Evolutionary conservation across 768 basidiomycete species (phyloP), one percentile per base, ranked within the genome.

Genomic region (Russula sp.): DNA sequence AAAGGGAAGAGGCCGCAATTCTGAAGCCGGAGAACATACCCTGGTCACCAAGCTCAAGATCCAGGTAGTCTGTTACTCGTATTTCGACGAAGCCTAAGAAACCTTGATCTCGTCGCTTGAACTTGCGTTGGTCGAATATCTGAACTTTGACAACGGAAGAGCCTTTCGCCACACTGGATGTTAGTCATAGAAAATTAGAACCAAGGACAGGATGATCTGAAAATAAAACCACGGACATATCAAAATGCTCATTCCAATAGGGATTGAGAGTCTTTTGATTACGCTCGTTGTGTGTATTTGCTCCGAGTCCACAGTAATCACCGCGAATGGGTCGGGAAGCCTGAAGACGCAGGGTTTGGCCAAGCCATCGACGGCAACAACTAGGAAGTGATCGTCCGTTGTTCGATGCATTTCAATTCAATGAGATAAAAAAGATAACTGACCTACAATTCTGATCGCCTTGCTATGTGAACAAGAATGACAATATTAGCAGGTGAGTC

Each of bases 131-230:
- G 77, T 99, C 97, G 70, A 98, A 98, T 71, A 98, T 97, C 77
- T 99, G 97, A 1, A 98, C 94, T 5, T 94, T 93, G 63, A 99
- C 85, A 52, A 98, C 92, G n/a, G 95, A 98, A n/a, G 92, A 93
- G 70, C 98, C 97, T 75, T 94, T 95, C 73, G 97, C 96, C 57
- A 84, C 91, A 70, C 95, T 98, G 70, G 22, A 61, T 62, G 51
- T 63, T 38, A 30, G 16, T 18, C 1, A 30, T 32, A 18, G 18
- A 11, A 49, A 48, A 24, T 28, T 62, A 38, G 68, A 59, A 46
- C 30, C 64, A 61, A 65, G 64, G 56, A 14, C 54, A 57, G 24
- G 40, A 4, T n/a, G n/a, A 18, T 22, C 3, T 1, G 16, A 28
- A 52, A 32, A 48, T 26, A 46, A 57, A 7, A 52, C 10, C 20